Evolutionary conservation across 257 asterid species (phyloP).

Genomic region (Pogostemon cablin): DNA sequence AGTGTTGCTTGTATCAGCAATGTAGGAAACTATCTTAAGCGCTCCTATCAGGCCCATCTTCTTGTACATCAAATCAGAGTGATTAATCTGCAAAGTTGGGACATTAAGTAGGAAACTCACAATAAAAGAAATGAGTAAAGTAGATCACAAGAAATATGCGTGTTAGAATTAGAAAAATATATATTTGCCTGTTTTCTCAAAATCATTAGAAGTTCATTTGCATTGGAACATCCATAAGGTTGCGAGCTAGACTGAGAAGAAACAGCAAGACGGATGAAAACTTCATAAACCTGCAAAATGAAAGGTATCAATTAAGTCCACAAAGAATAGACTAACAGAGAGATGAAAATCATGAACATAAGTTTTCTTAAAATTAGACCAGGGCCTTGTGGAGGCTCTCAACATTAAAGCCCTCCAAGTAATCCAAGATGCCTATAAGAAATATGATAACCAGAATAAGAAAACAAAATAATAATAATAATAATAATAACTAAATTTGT

Average conservation of each 20-base stretch:
- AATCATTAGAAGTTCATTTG: slow-evolving; percentile 80
- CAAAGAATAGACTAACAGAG: slow-evolving; percentile 23
- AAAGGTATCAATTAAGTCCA: slow-evolving; percentile 26
- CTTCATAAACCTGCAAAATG: slow-evolving; percentile 75
- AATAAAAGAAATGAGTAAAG: slow-evolving; percentile 11
- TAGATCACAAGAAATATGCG: slow-evolving; percentile 12
- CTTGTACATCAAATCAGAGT: slow-evolving; percentile 77
- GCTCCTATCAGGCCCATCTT: slow-evolving; percentile 90
- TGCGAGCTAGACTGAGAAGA: slow-evolving; percentile 59
- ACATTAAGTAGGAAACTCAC: slow-evolving; percentile 35
- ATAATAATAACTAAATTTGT: slow-evolving; percentile 15
- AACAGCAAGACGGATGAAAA: slow-evolving; percentile 74
- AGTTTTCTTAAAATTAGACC: slow-evolving; percentile 13
- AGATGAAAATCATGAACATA: slow-evolving; percentile 23
- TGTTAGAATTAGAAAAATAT: slow-evolving; percentile 24
- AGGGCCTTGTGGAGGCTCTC: slow-evolving; percentile 77
- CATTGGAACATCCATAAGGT: slow-evolving; percentile 67
- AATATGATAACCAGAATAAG: slow-evolving; percentile 26
- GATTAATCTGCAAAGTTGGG: slow-evolving; percentile 54
- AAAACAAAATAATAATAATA: slow-evolving; percentile 3
- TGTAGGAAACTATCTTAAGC: slow-evolving; percentile 70
- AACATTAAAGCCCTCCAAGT: slow-evolving; percentile 72
- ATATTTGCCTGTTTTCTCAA: slow-evolving; percentile 73
- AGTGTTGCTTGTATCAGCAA: slow-evolving; percentile 59
- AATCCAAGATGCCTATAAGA: slow-evolving; percentile 79